phyloP scores from a whole-genome alignment of 176 grass and related monocot genomes.

The Leersia perrieri region DNA sequence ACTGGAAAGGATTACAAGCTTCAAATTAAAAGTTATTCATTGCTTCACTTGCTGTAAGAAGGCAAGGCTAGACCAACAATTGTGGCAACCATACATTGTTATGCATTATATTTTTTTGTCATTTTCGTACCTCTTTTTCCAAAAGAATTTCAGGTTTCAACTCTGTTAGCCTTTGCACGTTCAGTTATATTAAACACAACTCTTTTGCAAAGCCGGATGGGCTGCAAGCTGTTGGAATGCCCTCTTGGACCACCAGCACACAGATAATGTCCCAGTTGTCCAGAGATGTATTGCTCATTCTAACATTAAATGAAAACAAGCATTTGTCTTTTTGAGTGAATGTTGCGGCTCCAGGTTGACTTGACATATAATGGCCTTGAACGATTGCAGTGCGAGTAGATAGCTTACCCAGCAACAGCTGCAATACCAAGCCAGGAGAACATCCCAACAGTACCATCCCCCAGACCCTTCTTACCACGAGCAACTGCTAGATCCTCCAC shows the following conservation, averaged over 20 bases:
- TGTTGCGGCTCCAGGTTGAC: not conserved
- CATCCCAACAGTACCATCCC: conserved; percentile 93
- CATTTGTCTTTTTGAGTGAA: not conserved
- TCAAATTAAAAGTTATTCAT: not conserved
- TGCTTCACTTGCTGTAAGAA: not conserved
- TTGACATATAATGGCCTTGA: conserved; percentile 5
- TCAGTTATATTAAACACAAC: not conserved
- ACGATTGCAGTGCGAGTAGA: not conserved
- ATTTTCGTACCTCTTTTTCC: not conserved
- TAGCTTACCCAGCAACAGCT: conserved; percentile 76
- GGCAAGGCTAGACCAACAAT: not conserved
- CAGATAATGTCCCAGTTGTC: not conserved
- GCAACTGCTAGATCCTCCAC: conserved; percentile 62
- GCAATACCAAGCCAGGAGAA: conserved; percentile 94
- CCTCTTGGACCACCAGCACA: not conserved
- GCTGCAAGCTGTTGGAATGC: not conserved
- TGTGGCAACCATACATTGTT: not conserved
- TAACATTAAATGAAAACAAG: not conserved
- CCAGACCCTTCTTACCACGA: conserved; percentile 64
- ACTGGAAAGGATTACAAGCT: conserved; percentile 5
- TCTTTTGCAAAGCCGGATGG: not conserved
- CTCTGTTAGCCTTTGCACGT: not conserved
- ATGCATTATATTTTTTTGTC: not conserved
- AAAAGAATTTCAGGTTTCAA: conserved; percentile 5
- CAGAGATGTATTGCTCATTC: not conserved